Evolutionary conservation across 768 basidiomycete species (phyloP), one percentile per base, ranked within the genome.

Genomic region (Coprinopsis cinerea): DNA sequence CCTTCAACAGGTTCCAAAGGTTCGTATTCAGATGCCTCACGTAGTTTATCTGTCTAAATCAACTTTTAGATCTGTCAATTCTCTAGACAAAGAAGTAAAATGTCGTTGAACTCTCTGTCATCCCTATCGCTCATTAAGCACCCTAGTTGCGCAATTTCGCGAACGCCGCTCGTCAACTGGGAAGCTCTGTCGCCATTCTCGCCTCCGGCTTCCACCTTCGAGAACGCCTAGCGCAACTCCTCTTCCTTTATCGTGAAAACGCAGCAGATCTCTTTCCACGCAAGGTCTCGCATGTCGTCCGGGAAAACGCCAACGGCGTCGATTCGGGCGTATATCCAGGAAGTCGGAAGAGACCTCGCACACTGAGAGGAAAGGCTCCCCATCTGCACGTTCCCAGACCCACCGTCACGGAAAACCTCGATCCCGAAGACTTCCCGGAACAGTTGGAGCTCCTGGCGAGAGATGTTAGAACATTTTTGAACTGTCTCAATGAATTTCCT

Each of bases 241-340:
- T 85, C 6, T 82, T 77, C 60, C 74, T 89, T 13, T 87, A 86
- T 63, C 81, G 78, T 35, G 80, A 85, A 64, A 89, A 88, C 57
- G 84, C 85, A 1, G 82, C 85, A 15, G 81, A 82, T 54, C 72
- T 88, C n/a, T 88, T 88, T 54, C 85, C 84, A 5, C 75, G 80
- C 18, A 87, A 84, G 56, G 67, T 86, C 23, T 48, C 63, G 51
- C 68, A 74, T 58, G 56, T 75, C 56, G 59, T 66, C 59, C 57
- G 69, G 49, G 65, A 81, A 62, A 53, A 55, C 55, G 15, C 57
- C 49, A 60, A 72, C 61, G 49, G 62, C 28, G 23, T 25, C n/a
- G 25, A 20, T 59, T 66, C 54, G 53, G 57, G 26, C 53, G 59
- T 40, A 53, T 52, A 17, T 11, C 42, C 28, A 26, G 59, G 68